Conservation (phyloP, 306 rosid genomes). For the Amphicarpaea edgeworthii region DNA sequence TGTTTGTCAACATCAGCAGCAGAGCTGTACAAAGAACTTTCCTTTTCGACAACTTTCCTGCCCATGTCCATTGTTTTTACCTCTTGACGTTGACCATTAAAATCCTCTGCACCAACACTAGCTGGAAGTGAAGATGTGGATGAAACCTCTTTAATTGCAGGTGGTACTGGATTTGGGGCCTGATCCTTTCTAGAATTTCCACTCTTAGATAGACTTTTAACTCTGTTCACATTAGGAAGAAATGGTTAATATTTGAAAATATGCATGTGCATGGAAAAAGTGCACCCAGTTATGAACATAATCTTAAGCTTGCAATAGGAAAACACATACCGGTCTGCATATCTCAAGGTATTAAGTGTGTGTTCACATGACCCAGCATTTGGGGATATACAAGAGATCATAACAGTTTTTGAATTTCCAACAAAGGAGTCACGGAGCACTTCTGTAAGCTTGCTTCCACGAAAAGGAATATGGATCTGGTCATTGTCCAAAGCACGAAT, state of each 20-base stretch:
- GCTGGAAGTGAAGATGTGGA: slow-evolving; percentile 62
- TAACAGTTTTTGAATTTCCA: slow-evolving; percentile 96
- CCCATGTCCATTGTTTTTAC: slow-evolving; percentile 63
- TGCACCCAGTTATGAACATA: slow-evolving; percentile 10
- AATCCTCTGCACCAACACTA: slow-evolving; percentile 62
- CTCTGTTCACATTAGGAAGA: slow-evolving; percentile 64
- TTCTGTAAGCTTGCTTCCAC: slow-evolving; percentile 99
- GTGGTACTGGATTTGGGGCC: slow-evolving; percentile 57
- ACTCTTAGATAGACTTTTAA: slow-evolving; percentile 91
- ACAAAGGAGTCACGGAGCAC: slow-evolving; percentile 99
- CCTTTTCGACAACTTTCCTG: slow-evolving; percentile 71
- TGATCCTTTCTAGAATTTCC: slow-evolving; percentile 91
- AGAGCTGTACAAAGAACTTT: slow-evolving; percentile 59
- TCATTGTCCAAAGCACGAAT: slow-evolving; percentile 98
- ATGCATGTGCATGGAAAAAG: slow-evolving; percentile 8
- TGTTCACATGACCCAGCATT: slow-evolving; percentile 98
- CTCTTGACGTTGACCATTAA: slow-evolving; percentile 70
- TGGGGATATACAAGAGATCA: slow-evolving; percentile 99
- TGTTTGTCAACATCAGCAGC: slow-evolving; percentile 72
- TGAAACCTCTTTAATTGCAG: slow-evolving; percentile 66
- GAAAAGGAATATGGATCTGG: slow-evolving; percentile 96
- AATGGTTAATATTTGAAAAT: slow-evolving; percentile 42
- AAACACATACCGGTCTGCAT: slow-evolving; percentile 84
- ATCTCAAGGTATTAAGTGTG: slow-evolving; percentile 96
- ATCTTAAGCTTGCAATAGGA: slow-evolving; percentile 31